Percentiles rank a stretch among this genome's conserved stretches.
Conservation (phyloP, 257 asterid genomes). For the Ligustrum vulgare region DNA sequence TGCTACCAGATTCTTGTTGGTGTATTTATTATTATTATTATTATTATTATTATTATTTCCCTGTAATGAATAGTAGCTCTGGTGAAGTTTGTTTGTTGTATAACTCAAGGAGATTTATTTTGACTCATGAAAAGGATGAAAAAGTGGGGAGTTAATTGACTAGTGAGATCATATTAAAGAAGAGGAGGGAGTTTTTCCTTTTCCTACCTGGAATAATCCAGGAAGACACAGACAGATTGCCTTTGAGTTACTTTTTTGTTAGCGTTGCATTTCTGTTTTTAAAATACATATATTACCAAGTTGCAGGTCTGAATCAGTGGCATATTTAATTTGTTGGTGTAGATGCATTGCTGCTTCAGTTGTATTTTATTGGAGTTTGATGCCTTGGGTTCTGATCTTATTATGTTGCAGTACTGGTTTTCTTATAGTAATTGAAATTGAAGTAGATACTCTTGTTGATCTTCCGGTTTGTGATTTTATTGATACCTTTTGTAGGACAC, state of each 20-base stretch:
- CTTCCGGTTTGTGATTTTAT: constrained; percentile 1
- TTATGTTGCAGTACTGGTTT: constrained; percentile 16
- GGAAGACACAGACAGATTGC: not conserved
- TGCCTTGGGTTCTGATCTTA: constrained; percentile 7
- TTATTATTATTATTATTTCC: not conserved
- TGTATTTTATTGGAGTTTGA: not conserved
- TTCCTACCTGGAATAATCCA: not conserved
- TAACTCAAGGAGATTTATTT: not conserved
- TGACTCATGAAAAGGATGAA: not conserved
- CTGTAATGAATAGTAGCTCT: not conserved
- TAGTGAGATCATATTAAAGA: not conserved
- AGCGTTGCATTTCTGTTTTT: not conserved
- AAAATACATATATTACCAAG: not conserved
- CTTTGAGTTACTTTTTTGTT: constrained; percentile 10
- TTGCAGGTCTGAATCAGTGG: not conserved
- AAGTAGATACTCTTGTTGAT: constrained; percentile 11
- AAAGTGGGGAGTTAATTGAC: not conserved
- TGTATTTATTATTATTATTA: too few species aligned
- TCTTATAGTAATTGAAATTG: not conserved
- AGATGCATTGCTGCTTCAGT: not conserved
- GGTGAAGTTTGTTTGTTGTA: not conserved
- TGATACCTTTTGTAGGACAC: constrained; percentile 61
- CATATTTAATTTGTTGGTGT: constrained; percentile 11
- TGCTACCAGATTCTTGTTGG: not conserved
- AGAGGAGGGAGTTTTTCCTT: not conserved